Percentiles rank a stretch among this genome's conserved stretches.
phyloP scores from a whole-genome alignment of 768 basidiomycete genomes.

The Macrolepiota fuliginosa region DNA sequence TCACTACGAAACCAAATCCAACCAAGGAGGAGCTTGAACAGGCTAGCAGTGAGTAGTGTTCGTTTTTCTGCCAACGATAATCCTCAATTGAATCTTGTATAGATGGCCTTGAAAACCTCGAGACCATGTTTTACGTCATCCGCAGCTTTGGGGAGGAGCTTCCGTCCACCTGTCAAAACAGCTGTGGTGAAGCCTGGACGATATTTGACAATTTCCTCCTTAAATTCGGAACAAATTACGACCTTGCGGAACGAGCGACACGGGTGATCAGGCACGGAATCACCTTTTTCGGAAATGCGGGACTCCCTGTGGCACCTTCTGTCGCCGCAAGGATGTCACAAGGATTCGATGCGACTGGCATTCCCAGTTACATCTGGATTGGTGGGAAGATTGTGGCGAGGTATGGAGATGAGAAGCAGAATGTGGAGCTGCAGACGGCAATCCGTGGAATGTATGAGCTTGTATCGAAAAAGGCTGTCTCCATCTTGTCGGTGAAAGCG shows the following conservation, averaged over 20 bases:
- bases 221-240: constrained; percentile 74
- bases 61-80: neutral
- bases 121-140: constrained; percentile 86
- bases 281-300: constrained; percentile 70
- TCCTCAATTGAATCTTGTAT: neutral
- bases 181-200: constrained; percentile 76
- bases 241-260: constrained; percentile 79
- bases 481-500: constrained; percentile 62
- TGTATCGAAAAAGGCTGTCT: constrained; percentile 68
- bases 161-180: constrained; percentile 75
- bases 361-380: constrained; percentile 92
- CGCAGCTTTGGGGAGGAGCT: constrained; percentile 80
- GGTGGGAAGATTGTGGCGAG: constrained; percentile 79
- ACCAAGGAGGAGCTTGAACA: constrained; percentile 71
- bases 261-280: constrained; percentile 84
- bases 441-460: constrained; percentile 71
- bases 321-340: constrained; percentile 73
- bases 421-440: constrained; percentile 43
- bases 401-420: constrained; percentile 65
- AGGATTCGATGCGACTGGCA: constrained; percentile 77
- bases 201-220: constrained; percentile 79
- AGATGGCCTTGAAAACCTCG: constrained; percentile 91
- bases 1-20: constrained; percentile 50
- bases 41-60: constrained; percentile 58
- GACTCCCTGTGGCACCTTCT: constrained; percentile 65